phyloP scores from a whole-genome alignment of 2,329 filamentous ascomycete genomes.

The Gyromitra esculenta region DNA sequence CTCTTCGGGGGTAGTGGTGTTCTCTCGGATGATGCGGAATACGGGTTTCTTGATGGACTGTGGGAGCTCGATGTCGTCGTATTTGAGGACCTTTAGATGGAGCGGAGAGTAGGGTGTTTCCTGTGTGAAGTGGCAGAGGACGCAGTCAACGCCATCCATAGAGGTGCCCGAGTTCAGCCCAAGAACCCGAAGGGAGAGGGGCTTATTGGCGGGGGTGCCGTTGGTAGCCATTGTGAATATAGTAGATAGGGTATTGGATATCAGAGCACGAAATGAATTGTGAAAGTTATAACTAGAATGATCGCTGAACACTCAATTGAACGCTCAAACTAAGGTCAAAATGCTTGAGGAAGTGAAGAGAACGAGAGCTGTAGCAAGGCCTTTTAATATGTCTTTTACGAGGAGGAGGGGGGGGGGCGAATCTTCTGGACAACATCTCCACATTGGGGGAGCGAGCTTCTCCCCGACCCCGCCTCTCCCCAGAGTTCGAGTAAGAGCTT shows the following conservation, averaged over 20 bases:
- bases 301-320: slow-evolving; percentile 4
- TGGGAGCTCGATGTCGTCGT: slow-evolving; percentile 68
- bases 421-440: neutral
- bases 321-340: neutral
- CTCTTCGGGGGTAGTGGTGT: slow-evolving; percentile 66
- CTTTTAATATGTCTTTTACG: neutral
- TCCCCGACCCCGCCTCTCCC: slow-evolving; percentile 2
- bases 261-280: neutral
- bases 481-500: neutral
- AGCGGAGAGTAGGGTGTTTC: slow-evolving; percentile 65
- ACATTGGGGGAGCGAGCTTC: slow-evolving; percentile 5
- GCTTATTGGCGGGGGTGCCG: slow-evolving; percentile 50
- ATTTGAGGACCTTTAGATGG: slow-evolving; percentile 68
- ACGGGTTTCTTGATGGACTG: slow-evolving; percentile 67
- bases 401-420: neutral
- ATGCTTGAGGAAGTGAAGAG: neutral
- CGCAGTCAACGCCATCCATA: slow-evolving; percentile 70
- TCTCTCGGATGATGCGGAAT: slow-evolving; percentile 68
- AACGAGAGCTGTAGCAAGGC: neutral
- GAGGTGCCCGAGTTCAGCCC: slow-evolving; percentile 68
- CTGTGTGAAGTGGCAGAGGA: slow-evolving; percentile 68
- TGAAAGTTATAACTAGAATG: slow-evolving; percentile 17
- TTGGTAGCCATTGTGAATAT: slow-evolving; percentile 29
- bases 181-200: slow-evolving; percentile 66
- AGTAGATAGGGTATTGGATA: neutral